Percentiles rank a stretch among this genome's conserved stretches.
These are phyloP conservation scores for Trichoderma sp. DNA, from an alignment of 2,329 filamentous ascomycete genomes.

Conservation along the genomic window DNA sequence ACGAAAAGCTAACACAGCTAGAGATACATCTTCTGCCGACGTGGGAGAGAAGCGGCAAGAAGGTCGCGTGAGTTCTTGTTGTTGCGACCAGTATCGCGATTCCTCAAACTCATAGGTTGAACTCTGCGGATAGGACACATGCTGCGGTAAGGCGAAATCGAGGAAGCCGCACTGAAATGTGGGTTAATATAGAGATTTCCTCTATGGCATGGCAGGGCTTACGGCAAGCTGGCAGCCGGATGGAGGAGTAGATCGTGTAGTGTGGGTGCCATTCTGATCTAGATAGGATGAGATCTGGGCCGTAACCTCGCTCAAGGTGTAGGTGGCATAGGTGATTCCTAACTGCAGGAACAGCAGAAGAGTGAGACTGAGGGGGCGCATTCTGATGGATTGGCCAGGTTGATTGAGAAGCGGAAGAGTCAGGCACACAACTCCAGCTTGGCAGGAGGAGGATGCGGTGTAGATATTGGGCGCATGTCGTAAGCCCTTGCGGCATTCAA, in stretches of 20 bases:
- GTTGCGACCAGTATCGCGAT: constrained; percentile 27
- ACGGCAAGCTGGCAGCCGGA: constrained; percentile 16
- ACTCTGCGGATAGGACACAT: constrained; percentile 22
- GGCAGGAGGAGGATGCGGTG: not conserved
- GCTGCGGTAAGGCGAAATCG: constrained; percentile 17
- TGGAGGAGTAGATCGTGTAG: not conserved
- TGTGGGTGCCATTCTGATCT: constrained; percentile 1
- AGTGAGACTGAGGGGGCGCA: not conserved
- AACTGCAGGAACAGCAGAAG: not conserved
- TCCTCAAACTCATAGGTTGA: constrained; percentile 22
- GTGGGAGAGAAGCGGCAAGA: constrained; percentile 28
- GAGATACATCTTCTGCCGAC: constrained; percentile 28
- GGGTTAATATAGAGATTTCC: not conserved
- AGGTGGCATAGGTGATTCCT: not conserved
- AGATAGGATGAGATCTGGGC: constrained; percentile 20
- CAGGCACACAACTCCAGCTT: not conserved
- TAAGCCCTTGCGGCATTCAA: not conserved
- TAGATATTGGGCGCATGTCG: not conserved
- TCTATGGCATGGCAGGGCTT: not conserved
- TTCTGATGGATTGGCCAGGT: not conserved
- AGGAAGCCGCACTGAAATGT: constrained; percentile 25
- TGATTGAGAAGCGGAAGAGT: not conserved
- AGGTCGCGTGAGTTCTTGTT: constrained; percentile 23
- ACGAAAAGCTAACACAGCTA: constrained; percentile 26
- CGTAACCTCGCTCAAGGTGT: constrained; percentile 18